Evolutionary conservation across 768 basidiomycete genomes (phyloP).

Genomic region (Rickenella mellea): DNA sequence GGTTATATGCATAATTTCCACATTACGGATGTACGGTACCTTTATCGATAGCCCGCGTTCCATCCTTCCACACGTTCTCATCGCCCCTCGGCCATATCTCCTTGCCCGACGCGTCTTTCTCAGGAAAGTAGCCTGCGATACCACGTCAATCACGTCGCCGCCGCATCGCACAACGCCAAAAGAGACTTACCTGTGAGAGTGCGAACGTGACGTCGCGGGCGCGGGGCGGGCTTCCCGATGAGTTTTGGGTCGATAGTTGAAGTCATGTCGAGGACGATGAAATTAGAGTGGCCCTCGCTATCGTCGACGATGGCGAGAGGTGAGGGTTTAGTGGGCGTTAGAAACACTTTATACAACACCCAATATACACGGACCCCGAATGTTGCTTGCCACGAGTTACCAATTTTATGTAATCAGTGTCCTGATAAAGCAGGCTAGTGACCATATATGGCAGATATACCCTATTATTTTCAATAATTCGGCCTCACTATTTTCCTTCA

Average conservation of each 20-base stretch:
- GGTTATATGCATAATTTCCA: slow-evolving; percentile 1
- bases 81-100: slow-evolving; percentile 84
- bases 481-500: too few species aligned
- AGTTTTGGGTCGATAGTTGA: slow-evolving; percentile 54
- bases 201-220: slow-evolving; percentile 54
- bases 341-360: too few species aligned
- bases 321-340: too few species aligned
- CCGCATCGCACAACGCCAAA: slow-evolving; percentile 1
- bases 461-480: too few species aligned
- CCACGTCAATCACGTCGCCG: slow-evolving; percentile 34
- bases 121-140: slow-evolving; percentile 67
- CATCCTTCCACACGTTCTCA: slow-evolving; percentile 62
- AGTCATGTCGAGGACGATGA: slow-evolving; percentile 33
- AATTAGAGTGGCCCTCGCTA: not conserved
- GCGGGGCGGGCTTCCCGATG: slow-evolving; percentile 52
- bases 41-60: slow-evolving; percentile 45
- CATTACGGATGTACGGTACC: slow-evolving; percentile 26
- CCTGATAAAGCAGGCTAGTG: too few species aligned
- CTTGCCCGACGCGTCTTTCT: slow-evolving; percentile 65
- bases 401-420: too few species aligned
- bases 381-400: too few species aligned
- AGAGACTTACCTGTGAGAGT: slow-evolving; percentile 26
- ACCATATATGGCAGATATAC: too few species aligned
- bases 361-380: too few species aligned
- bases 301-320: not conserved